These are phyloP conservation scores for Colletotrichum chlorophyti DNA, from an alignment of 2,329 filamentous ascomycete genomes.

Conservation along the genomic window DNA sequence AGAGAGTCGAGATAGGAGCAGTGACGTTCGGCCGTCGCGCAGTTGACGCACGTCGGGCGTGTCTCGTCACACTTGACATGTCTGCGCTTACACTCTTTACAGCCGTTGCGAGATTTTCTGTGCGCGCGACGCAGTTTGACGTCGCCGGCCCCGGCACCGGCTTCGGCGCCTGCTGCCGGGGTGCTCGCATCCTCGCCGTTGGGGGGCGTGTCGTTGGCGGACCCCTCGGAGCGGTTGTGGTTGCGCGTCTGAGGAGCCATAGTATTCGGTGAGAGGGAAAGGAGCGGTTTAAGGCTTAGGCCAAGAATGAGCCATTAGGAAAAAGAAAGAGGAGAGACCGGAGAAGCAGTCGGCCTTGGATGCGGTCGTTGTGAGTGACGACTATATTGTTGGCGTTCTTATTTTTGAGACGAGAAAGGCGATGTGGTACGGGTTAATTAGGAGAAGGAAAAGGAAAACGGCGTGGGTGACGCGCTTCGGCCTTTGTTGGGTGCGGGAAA, in stretches of 20 bases:
- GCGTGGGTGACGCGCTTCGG: neutral
- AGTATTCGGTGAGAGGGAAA: neutral
- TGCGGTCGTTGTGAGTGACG: too few species aligned
- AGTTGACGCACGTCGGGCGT: conserved; percentile 48
- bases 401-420: too few species aligned
- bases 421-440: neutral
- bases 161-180: neutral
- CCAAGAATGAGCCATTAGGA: too few species aligned
- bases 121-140: conserved; percentile 44
- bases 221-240: too few species aligned
- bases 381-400: too few species aligned
- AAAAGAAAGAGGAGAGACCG: too few species aligned
- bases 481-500: conserved; percentile 12
- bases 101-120: conserved; percentile 49
- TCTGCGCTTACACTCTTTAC: conserved; percentile 47
- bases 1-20: conserved; percentile 40
- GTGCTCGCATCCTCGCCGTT: conserved; percentile 22
- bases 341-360: too few species aligned
- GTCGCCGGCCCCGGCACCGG: conserved; percentile 11
- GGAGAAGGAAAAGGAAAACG: neutral
- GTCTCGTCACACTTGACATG: conserved; percentile 52
- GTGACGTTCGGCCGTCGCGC: conserved; percentile 41
- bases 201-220: too few species aligned
- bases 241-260: conserved; percentile 15
- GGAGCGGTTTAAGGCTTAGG: neutral